phyloP scores from a whole-genome alignment of 768 basidiomycete species.

The Leccinum barrowsii region DNA sequence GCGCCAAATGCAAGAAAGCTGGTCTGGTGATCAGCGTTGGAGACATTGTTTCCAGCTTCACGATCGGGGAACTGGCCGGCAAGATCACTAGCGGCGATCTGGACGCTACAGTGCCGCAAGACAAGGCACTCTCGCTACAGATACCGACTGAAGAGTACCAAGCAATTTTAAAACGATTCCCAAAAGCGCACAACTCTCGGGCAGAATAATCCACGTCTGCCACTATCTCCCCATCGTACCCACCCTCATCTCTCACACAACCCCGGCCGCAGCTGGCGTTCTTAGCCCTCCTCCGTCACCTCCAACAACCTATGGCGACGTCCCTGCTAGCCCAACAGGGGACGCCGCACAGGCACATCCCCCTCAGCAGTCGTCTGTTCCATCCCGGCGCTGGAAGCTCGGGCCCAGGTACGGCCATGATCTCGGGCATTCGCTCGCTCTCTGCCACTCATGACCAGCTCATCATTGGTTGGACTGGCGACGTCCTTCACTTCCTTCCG shows the following conservation, averaged over 20 bases:
- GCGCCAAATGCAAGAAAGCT: no score
- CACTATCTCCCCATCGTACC: slow-evolving; percentile 83
- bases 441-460: slow-evolving; percentile 83
- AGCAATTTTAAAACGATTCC: no score
- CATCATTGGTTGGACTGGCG: slow-evolving; percentile 93
- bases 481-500: slow-evolving; percentile 61
- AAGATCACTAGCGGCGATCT: no score
- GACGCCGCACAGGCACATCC: slow-evolving; percentile 2
- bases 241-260: slow-evolving; percentile 45
- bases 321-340: slow-evolving; percentile 34
- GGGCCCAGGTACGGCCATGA: slow-evolving; percentile 87
- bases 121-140: no score
- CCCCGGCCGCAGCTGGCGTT: slow-evolving; percentile 41
- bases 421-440: slow-evolving; percentile 86
- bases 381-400: slow-evolving; percentile 62
- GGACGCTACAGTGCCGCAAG: no score
- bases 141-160: no score
- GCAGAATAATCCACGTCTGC: slow-evolving; percentile 88
- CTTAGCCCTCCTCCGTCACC: slow-evolving; percentile 79
- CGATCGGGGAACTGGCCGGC: no score
- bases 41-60: no score
- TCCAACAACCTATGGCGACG: slow-evolving; percentile 52
- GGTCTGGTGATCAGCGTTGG: no score
- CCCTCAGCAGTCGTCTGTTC: slow-evolving; percentile 10
- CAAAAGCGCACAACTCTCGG: slow-evolving; percentile 76